These are phyloP conservation scores for Strigomonas oncopelti DNA, from an alignment of 208 protist genomes.

Conservation along the genomic window DNA sequence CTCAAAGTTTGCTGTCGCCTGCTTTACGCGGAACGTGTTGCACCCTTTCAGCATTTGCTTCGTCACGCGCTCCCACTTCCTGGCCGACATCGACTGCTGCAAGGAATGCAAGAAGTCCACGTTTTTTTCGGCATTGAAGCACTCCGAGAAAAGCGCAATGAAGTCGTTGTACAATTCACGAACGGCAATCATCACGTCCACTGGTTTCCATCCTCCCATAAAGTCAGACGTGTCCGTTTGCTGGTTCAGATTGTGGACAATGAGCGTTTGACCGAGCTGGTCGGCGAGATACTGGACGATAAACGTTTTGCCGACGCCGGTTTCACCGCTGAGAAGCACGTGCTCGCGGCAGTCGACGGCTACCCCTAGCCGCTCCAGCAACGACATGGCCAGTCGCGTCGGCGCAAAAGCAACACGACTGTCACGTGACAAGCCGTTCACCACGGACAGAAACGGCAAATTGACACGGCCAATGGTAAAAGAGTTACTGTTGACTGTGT, in stretches of 20 bases:
- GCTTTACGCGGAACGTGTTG: constrained; percentile 60
- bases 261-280: constrained; percentile 87
- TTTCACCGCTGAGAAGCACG: constrained; percentile 98
- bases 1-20: constrained; percentile 24
- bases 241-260: constrained; percentile 98
- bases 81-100: constrained; percentile 52
- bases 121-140: constrained; percentile 89
- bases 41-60: constrained; percentile 78
- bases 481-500: constrained; percentile 34
- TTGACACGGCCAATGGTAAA: constrained; percentile 67
- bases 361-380: constrained; percentile 94
- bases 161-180: constrained; percentile 84
- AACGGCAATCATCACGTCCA: constrained; percentile 88
- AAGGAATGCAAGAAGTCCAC: constrained; percentile 68
- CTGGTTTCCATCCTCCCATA: constrained; percentile 99
- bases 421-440: constrained; percentile 30
- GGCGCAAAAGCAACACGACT: constrained; percentile 90
- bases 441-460: constrained; percentile 36
- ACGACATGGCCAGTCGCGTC: constrained; percentile 89
- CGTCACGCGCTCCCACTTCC: constrained; percentile 55
- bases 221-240: constrained; percentile 99
- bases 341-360: constrained; percentile 92
- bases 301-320: constrained; percentile 96
- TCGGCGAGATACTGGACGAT: constrained; percentile 90
- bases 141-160: constrained; percentile 90